Conservation (phyloP, 129 eudicot genomes). For the Flaveria bidentis region DNA sequence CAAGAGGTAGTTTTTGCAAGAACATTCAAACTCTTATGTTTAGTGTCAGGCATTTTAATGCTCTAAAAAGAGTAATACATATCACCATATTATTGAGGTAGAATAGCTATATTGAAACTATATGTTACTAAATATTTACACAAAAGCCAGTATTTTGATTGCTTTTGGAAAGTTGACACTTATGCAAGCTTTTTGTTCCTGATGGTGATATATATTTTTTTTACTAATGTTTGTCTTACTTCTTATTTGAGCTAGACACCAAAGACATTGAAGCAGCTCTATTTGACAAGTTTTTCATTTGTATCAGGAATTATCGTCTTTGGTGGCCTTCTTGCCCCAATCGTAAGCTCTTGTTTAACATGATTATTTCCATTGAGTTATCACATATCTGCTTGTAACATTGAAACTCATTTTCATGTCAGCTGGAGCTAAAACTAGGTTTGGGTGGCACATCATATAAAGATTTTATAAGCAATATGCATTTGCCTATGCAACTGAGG, state of each 20-base stretch:
- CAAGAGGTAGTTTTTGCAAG: background rate
- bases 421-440: conserved; percentile 93
- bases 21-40: no score
- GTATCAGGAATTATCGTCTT: conserved; percentile 88
- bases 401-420: conserved; percentile 31
- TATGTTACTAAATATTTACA: background rate
- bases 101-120: background rate
- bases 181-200: background rate
- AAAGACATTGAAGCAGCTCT: conserved; percentile 86
- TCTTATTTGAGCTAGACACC: conserved; percentile 63
- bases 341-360: conserved; percentile 57
- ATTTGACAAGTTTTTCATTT: conserved; percentile 90
- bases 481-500: conserved; percentile 95
- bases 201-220: background rate
- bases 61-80: background rate
- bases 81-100: background rate
- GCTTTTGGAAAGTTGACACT: background rate
- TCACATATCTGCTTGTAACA: conserved; percentile 19
- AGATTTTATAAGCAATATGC: conserved; percentile 82
- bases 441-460: conserved; percentile 90
- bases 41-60: background rate
- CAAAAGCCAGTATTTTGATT: background rate
- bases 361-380: conserved; percentile 14
- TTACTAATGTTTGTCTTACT: conserved; percentile 22
- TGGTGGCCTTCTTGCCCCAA: conserved; percentile 94